Evolutionary conservation across 2,329 filamentous ascomycete genomes (phyloP), one percentile per base, ranked within the genome.

Genomic region (Ustulina deusta): DNA sequence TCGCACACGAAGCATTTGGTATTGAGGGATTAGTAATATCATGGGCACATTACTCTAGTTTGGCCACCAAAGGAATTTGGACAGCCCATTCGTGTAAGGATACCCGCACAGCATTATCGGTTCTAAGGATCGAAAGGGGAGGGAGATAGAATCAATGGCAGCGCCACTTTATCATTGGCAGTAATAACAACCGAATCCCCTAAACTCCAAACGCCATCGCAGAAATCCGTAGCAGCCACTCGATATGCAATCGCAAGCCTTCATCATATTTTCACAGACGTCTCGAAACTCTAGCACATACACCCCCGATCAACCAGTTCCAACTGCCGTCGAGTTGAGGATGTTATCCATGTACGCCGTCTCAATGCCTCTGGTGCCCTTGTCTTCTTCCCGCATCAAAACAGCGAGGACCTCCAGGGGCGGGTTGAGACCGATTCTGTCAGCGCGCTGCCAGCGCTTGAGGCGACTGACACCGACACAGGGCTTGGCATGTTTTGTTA

Each of bases 1-100:
- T 81, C 86, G 94, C 71, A 97, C 94, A 49, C 88, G 94, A 78
- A 97, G 93, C 76, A 97, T 97, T 69, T 97, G 94, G 94, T 97
- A 97, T 79, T 97, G 81, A 79, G 48, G 27, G 29, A 15, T 36
- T 34, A 20, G 17, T 6, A 32, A 60, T 34, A 52, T 11, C 11
- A 32, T 48, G 25, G 17, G 11, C 7, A 36, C 6, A n/a, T 34
- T 6, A 48, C 22, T 25, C 6, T 2, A n/a, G 6, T 42, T 38
- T 36, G 11, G 40, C 20, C n/a, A 27, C 48, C 25, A 7, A 52
- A 29, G 22, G n/a, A 27, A 22, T 29, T 46, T 61, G 32, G 40
- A 58, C 44, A 54, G n/a, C 25, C 32, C 11, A 9, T 46, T 42
- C 22, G 15, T 38, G 29, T 36, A 48, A 11, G 44, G 32, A 65